These are phyloP conservation scores for Alternaria dauci DNA, from an alignment of 2,329 filamentous ascomycete species.

Conservation along the genomic window DNA sequence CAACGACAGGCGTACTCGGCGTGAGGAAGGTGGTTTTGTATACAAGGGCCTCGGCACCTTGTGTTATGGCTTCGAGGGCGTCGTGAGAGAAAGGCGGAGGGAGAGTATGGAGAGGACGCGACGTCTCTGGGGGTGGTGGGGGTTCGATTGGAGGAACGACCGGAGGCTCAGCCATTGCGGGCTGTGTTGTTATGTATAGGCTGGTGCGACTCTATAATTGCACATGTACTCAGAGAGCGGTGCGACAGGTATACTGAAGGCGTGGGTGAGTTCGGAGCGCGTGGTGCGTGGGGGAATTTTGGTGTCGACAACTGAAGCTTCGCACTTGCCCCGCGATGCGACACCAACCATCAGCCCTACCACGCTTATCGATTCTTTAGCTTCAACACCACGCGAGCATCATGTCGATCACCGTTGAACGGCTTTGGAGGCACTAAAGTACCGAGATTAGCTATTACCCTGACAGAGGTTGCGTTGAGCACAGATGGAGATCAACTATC, in stretches of 20 bases:
- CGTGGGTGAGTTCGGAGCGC: neutral
- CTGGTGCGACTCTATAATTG: neutral
- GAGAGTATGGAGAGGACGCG: constrained; percentile 38
- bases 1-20: constrained; percentile 72
- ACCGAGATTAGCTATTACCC: constrained; percentile 4
- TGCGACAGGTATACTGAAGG: neutral
- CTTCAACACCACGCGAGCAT: constrained; percentile 22
- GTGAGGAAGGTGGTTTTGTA: constrained; percentile 85
- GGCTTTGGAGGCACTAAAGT: neutral
- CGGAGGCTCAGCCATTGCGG: constrained; percentile 34
- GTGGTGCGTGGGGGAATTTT: neutral
- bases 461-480: neutral
- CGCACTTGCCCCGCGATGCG: constrained; percentile 21
- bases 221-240: neutral
- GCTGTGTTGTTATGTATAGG: neutral
- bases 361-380: constrained; percentile 26
- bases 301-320: constrained; percentile 7
- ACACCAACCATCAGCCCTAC: constrained; percentile 18
- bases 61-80: constrained; percentile 76
- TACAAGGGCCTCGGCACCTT: constrained; percentile 94
- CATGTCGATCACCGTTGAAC: constrained; percentile 22
- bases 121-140: constrained; percentile 28
- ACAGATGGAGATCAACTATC: constrained; percentile 11
- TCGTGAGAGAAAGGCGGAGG: constrained; percentile 56
- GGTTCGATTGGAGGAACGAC: constrained; percentile 28